These are phyloP conservation scores for Aspergillus steynii DNA, from an alignment of 495 filamentous ascomycete species.

Conservation along the genomic window DNA sequence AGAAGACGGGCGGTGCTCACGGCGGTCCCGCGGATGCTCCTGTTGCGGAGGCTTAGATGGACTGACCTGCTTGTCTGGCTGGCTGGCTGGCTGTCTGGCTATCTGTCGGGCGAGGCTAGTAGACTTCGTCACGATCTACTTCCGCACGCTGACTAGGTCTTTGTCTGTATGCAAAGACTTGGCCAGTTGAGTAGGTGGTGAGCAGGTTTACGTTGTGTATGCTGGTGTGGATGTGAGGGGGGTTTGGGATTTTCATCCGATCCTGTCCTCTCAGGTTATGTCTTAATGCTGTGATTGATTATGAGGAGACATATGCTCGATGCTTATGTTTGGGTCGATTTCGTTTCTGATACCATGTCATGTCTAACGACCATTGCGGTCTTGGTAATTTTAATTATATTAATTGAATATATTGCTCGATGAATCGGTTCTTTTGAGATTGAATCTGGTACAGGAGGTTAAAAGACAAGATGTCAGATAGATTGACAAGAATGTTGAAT, in stretches of 20 bases:
- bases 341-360: not conserved
- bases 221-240: no score
- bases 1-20: slow-evolving; percentile 29
- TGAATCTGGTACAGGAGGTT: not conserved
- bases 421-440: not conserved
- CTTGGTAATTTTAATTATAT: not conserved
- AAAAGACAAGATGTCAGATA: not conserved
- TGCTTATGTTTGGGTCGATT: not conserved
- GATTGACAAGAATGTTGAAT: not conserved
- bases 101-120: not conserved
- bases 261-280: no score
- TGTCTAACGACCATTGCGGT: no score
- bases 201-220: no score
- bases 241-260: no score
- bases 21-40: slow-evolving; percentile 34
- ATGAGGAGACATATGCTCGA: no score
- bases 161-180: no score
- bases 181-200: no score
- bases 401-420: not conserved
- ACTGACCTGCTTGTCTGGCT: no score
- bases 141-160: no score
- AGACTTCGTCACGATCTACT: no score
- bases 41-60: slow-evolving; percentile 6
- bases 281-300: no score
- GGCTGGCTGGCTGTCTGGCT: not conserved